Percentiles rank a stretch among this genome's conserved stretches.
Conservation (phyloP, 2,329 filamentous ascomycete genomes). For the Bipolaris bicolor region DNA sequence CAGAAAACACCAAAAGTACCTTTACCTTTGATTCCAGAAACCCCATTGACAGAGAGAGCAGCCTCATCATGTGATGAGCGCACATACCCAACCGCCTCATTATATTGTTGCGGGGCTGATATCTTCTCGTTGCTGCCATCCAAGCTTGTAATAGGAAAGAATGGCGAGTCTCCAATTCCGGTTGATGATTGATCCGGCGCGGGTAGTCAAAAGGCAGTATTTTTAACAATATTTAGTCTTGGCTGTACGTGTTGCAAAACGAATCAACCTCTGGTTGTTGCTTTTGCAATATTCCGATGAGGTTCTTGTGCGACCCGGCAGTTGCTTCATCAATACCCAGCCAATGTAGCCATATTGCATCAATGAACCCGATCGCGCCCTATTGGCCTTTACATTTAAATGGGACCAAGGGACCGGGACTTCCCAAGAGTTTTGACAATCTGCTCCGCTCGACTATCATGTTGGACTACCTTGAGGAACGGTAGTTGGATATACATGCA, state of each 20-base stretch:
- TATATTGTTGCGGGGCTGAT: no score
- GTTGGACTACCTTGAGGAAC: not conserved
- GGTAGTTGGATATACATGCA: not conserved
- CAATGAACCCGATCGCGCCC: not conserved
- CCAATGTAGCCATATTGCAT: not conserved
- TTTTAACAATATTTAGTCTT: not conserved
- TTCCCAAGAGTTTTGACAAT: not conserved
- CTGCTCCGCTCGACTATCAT: not conserved
- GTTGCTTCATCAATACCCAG: not conserved
- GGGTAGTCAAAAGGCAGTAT: not conserved
- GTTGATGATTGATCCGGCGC: not conserved
- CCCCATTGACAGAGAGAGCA: no score
- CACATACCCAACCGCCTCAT: not conserved
- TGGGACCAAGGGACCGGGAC: not conserved
- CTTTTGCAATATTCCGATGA: not conserved
- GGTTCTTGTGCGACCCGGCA: not conserved
- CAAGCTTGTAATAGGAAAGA: not conserved
- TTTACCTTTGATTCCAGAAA: not conserved
- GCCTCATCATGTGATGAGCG: no score
- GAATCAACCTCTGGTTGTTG: not conserved
- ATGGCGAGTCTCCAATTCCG: not conserved
- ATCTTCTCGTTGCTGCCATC: not conserved
- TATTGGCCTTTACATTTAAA: not conserved
- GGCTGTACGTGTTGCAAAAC: not conserved
- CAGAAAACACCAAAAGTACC: not conserved